Evolutionary conservation across 2,329 filamentous ascomycete species (phyloP).

Genomic region (Pyricularia sp.): DNA sequence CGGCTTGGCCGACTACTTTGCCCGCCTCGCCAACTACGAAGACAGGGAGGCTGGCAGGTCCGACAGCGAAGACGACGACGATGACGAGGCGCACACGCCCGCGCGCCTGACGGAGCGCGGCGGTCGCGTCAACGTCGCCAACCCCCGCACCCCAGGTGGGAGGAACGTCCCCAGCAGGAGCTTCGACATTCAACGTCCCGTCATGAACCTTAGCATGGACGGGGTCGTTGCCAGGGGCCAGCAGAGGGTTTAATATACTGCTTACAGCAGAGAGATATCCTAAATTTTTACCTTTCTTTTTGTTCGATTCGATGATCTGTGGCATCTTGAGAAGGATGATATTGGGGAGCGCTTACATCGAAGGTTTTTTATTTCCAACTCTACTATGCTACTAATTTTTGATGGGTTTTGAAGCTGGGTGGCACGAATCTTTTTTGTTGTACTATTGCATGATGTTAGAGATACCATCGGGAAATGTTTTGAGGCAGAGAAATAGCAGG

Average conservation of each 20-base stretch:
- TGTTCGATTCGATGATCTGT: background rate
- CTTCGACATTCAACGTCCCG: conserved; percentile 37
- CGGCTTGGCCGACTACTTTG: conserved; percentile 75
- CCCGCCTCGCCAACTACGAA: conserved; percentile 62
- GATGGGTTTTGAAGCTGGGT: background rate
- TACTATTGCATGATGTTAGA: background rate
- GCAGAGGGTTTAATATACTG: background rate
- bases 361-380: background rate
- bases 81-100: conserved; percentile 20
- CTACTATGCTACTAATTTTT: background rate
- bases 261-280: background rate
- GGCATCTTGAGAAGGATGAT: background rate
- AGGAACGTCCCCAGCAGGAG: conserved; percentile 41
- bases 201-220: conserved; percentile 20
- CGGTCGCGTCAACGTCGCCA: conserved; percentile 43
- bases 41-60: conserved; percentile 10
- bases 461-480: background rate
- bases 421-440: background rate
- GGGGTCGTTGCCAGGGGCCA: conserved; percentile 13
- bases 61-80: conserved; percentile 21
- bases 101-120: conserved; percentile 34
- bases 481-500: background rate
- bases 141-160: conserved; percentile 41
- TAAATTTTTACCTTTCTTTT: background rate
- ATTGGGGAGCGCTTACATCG: background rate